phyloP scores from a whole-genome alignment of 441 rosid genomes.

The Populus trichocarpa region DNA sequence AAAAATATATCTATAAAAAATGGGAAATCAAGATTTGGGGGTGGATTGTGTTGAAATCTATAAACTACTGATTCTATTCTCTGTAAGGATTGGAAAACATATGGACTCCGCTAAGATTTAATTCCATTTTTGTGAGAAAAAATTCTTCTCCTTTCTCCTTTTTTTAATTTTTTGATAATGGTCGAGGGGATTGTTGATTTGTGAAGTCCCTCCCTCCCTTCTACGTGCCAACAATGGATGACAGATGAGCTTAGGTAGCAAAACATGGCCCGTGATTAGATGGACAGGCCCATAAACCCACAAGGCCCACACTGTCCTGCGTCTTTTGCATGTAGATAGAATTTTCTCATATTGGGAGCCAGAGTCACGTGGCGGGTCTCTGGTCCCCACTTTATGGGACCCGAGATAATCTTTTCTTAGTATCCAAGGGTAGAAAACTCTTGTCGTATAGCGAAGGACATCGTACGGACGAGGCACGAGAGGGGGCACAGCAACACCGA shows the following conservation, averaged over 20 bases:
- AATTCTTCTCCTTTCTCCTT: too few relatives aligned
- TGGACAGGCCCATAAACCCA: not conserved
- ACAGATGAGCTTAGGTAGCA: not conserved
- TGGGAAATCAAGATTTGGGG: too few relatives aligned
- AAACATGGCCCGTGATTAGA: not conserved
- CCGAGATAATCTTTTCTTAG: not conserved
- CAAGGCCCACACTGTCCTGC: not conserved
- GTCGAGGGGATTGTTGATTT: too few relatives aligned
- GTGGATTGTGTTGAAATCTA: too few relatives aligned
- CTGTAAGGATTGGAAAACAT: too few relatives aligned
- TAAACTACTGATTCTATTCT: too few relatives aligned
- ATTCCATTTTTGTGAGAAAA: too few relatives aligned
- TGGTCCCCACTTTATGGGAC: not conserved
- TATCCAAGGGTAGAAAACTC: not conserved
- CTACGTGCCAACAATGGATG: not conserved
- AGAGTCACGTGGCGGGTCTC: not conserved
- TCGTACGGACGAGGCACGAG: conserved; percentile 13
- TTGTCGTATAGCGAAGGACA: not conserved
- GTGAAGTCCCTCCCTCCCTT: not conserved
- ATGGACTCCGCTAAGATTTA: too few relatives aligned
- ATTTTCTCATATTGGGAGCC: not conserved
- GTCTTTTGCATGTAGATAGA: too few relatives aligned
- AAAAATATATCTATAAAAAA: too few relatives aligned
- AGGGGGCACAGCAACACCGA: not conserved
- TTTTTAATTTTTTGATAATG: too few relatives aligned